Conservation (phyloP, 768 basidiomycete species). For the Phanerochaete sordida region DNA sequence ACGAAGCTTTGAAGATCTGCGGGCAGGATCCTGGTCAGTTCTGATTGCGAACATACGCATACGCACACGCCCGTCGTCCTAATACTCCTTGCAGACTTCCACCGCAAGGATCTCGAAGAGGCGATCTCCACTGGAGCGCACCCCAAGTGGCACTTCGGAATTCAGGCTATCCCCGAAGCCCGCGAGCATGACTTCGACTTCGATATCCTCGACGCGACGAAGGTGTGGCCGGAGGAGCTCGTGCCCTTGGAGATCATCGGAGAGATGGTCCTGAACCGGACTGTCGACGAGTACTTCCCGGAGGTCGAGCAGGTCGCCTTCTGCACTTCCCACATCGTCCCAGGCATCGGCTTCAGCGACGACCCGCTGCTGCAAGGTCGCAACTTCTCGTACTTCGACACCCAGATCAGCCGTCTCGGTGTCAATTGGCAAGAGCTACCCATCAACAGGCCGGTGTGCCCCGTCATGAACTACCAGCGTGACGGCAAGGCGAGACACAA, state of each 20-base stretch:
- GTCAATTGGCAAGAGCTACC: conserved; percentile 80
- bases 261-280: conserved; percentile 61
- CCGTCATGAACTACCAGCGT: conserved; percentile 66
- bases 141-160: conserved; percentile 77
- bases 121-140: conserved; percentile 70
- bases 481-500: conserved; percentile 56
- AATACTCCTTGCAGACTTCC: conserved; percentile 54
- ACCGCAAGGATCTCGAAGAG: conserved; percentile 81
- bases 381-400: conserved; percentile 87
- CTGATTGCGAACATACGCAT: too few relatives aligned
- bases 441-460: conserved; percentile 79
- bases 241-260: conserved; percentile 79
- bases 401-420: conserved; percentile 77
- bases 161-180: conserved; percentile 68
- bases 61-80: neutral
- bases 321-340: conserved; percentile 63
- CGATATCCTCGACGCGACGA: conserved; percentile 84
- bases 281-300: conserved; percentile 75
- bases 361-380: conserved; percentile 82
- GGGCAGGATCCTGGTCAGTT: conserved; percentile 76
- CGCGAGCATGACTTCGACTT: conserved; percentile 83
- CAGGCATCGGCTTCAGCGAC: conserved; percentile 68
- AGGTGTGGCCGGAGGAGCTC: conserved; percentile 80
- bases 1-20: conserved; percentile 79
- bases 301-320: conserved; percentile 90